Conservation (phyloP, 768 basidiomycete species). For the Auricularia sp. region DNA sequence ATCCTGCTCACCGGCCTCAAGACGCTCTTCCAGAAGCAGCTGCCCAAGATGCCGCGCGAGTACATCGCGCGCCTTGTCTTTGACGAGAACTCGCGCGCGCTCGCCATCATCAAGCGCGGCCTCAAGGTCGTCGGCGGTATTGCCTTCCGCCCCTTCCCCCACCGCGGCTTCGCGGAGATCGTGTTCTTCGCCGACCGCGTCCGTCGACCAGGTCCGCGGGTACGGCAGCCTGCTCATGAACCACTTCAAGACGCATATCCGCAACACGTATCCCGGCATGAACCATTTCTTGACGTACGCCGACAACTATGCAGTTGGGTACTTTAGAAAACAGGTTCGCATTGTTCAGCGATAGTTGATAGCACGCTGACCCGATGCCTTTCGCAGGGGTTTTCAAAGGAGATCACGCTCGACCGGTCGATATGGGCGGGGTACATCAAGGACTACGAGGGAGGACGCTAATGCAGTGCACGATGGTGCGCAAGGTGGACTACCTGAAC, state of each 20-base stretch:
- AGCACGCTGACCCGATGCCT: background rate
- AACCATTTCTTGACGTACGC: slow-evolving; percentile 96
- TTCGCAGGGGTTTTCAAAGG: slow-evolving; percentile 78
- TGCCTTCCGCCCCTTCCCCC: slow-evolving; percentile 92
- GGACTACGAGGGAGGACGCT: slow-evolving; percentile 99
- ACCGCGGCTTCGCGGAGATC: slow-evolving; percentile 92
- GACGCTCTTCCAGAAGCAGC: slow-evolving; percentile 91
- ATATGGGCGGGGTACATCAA: slow-evolving; percentile 99
- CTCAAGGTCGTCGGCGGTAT: slow-evolving; percentile 96
- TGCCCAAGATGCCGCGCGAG: slow-evolving; percentile 98
- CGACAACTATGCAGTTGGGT: slow-evolving; percentile 97
- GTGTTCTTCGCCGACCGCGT: slow-evolving; percentile 97
- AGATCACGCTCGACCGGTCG: slow-evolving; percentile 83
- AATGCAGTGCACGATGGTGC: slow-evolving; percentile 97
- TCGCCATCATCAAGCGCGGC: slow-evolving; percentile 92
- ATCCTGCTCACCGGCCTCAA: slow-evolving; percentile 92
- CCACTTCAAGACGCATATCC: slow-evolving; percentile 90
- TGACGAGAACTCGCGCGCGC: slow-evolving; percentile 81
- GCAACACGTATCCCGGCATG: slow-evolving; percentile 72
- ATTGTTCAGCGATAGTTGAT: background rate
- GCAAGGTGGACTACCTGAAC: slow-evolving; percentile 80
- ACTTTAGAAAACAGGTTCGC: slow-evolving; percentile 85
- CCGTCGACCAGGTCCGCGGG: slow-evolving; percentile 93
- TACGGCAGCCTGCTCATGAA: slow-evolving; percentile 99
- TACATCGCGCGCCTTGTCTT: slow-evolving; percentile 95